A percentile compares a stretch with the other conserved stretches of the same genome.
phyloP scores from a whole-genome alignment of 257 asterid genomes.

The Handroanthus guayacan region DNA sequence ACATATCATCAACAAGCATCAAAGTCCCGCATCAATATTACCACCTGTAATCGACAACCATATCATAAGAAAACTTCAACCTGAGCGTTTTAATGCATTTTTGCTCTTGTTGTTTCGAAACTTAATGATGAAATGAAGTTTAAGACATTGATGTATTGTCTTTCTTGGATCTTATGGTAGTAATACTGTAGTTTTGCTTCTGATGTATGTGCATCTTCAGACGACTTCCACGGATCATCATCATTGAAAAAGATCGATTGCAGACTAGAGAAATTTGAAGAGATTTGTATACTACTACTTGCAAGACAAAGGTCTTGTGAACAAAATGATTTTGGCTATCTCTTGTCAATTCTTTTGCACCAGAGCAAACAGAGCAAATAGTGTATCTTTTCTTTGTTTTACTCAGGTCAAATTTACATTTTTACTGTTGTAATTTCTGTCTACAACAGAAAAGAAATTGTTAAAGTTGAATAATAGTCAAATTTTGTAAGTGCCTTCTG shows the following conservation, averaged over 20 bases:
- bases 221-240: not conserved
- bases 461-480: not conserved
- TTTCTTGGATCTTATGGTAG: not conserved
- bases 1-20: too few relatives aligned
- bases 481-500: not conserved
- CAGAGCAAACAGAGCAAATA: constrained; percentile 5
- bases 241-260: not conserved
- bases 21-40: too few relatives aligned
- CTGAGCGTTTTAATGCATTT: too few relatives aligned
- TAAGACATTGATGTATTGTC: not conserved
- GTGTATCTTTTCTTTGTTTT: constrained; percentile 24
- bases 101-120: too few relatives aligned
- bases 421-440: constrained; percentile 33
- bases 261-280: constrained; percentile 18
- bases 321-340: not conserved
- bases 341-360: constrained; percentile 26
- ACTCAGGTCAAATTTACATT: not conserved
- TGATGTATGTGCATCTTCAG: constrained; percentile 8
- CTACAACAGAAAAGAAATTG: constrained; percentile 8
- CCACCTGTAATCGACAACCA: not conserved
- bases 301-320: constrained; percentile 27
- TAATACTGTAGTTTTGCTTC: too few relatives aligned
- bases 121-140: too few relatives aligned
- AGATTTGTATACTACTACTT: constrained; percentile 24
- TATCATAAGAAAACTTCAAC: not conserved